phyloP scores from a whole-genome alignment of 192 early-diverging fungal genomes.

The Dissophora ornata region DNA sequence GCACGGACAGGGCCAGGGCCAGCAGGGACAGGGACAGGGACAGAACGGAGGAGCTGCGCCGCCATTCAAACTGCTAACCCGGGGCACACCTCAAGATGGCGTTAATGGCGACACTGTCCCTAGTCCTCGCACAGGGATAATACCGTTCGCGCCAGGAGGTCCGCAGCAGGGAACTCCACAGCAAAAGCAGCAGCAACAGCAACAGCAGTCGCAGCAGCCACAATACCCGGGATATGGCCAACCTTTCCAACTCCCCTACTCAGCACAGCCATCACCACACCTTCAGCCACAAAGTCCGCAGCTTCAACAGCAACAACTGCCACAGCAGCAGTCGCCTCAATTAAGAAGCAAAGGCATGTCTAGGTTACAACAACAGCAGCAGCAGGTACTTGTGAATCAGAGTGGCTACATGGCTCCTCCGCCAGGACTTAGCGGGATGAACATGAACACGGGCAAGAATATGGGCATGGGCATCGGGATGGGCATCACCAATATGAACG shows the following conservation, averaged over 20 bases:
- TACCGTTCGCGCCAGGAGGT: neutral
- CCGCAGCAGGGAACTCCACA: too few relatives aligned
- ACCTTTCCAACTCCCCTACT: neutral
- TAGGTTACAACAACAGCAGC: slow-evolving; percentile 5
- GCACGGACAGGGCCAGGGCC: neutral
- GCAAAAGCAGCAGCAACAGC: slow-evolving; percentile 23
- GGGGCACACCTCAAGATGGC: slow-evolving; percentile 12
- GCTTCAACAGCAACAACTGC: slow-evolving; percentile 6
- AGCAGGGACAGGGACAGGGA: slow-evolving; percentile 21
- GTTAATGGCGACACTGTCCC: slow-evolving; percentile 1
- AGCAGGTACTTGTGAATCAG: neutral
- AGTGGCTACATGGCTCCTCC: slow-evolving; percentile 4
- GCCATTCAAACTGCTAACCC: slow-evolving; percentile 40
- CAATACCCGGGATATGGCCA: slow-evolving; percentile 11
- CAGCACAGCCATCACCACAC: neutral
- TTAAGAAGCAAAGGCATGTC: neutral
- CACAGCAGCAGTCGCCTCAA: slow-evolving; percentile 2
- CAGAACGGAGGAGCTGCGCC: slow-evolving; percentile 18
- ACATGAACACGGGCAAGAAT: neutral
- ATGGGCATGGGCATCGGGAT: slow-evolving; percentile 2
- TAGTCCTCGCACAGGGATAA: slow-evolving; percentile 2
- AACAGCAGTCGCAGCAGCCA: slow-evolving; percentile 5
- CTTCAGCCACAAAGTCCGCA: slow-evolving; percentile 2
- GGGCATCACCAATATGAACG: neutral
- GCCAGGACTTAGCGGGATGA: slow-evolving; percentile 17